Conservation (phyloP, 1,284 basidiomycete species). For the Athelia sp. region DNA sequence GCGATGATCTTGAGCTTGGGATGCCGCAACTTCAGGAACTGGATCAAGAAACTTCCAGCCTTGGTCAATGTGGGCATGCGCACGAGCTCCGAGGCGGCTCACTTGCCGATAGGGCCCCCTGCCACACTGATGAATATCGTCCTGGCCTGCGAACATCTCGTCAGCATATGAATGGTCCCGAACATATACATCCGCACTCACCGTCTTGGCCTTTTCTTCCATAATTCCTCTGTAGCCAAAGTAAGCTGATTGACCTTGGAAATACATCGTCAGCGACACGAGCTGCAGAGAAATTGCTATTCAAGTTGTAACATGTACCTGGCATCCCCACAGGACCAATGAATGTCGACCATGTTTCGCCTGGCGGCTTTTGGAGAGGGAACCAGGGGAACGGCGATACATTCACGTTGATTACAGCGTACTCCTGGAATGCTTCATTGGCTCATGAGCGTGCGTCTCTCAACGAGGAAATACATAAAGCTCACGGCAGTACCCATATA, state of each 20-base stretch:
- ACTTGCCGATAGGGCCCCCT: conserved; percentile 39
- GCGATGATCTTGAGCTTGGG: conserved; percentile 57
- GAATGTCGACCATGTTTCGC: conserved; percentile 9
- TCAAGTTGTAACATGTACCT: conserved; percentile 15
- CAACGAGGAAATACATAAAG: neutral
- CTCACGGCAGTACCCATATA: neutral
- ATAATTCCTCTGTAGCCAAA: conserved; percentile 35
- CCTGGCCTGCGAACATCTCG: conserved; percentile 35
- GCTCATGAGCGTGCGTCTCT: neutral
- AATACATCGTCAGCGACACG: neutral
- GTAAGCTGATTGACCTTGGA: conserved; percentile 31
- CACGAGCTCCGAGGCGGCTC: conserved; percentile 8
- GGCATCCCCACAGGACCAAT: conserved; percentile 29
- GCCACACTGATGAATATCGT: conserved; percentile 53
- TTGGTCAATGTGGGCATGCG: no score
- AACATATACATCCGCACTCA: conserved; percentile 8
- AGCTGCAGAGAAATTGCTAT: neutral
- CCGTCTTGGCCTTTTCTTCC: conserved; percentile 28
- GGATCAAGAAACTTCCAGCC: conserved; percentile 34
- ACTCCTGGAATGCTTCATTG: neutral
- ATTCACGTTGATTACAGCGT: neutral
- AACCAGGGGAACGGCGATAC: neutral
- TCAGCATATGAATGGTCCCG: conserved; percentile 1
- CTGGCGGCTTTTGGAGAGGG: neutral
- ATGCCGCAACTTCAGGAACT: conserved; percentile 62